Evolutionary conservation across 1,139 yeast species (phyloP), one percentile per base, ranked within the genome.

Genomic region (Geotrichum carabidarum): DNA sequence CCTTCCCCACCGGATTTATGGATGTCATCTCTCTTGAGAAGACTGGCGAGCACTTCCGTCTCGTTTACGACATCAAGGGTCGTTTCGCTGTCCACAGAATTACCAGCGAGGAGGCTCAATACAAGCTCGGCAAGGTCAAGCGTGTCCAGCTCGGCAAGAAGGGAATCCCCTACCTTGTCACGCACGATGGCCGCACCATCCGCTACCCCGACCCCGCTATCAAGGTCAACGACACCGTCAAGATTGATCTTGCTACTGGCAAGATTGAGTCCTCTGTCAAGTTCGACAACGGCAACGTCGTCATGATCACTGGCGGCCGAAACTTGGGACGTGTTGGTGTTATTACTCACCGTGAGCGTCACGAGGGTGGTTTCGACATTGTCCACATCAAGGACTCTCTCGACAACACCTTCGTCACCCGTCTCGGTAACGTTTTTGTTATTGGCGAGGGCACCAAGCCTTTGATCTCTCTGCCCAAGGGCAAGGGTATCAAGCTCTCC

Each of bases 271-370:
- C 89, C 68, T 88, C 78, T 80, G 83, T 91, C 80, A 88, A 89
- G 80, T 91, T 91, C 75, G 97, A 89, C 76, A 82, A 93, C 71
- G 98, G 98, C 78, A 88, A 83, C 78, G 81, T 89, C 75, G 96
- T 86, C 67, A 91, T 90, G 94, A 94, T 87, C 76, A 91, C 97
- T 67, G 98, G 98, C 81, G 98, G 98, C 81, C 93, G 96, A 80
- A 90, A 89, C 86, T 84, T 91, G 95, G 99, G 99, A 76, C 87
- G 99, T 80, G 91, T 90, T 75, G 99, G 99, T 86, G 90, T 88
- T 68, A 90, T 91, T 75, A 82, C 86, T 69, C 96, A 91, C 94
- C 86, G 95, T 80, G 99, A 91, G 82, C 89, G 87, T 81, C 99
- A 91, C 84, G 96, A 91, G 77, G 99, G 99, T 77, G 98, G 98